Conservation (phyloP, 306 rosid species). For the Trifolium fragiferum region DNA sequence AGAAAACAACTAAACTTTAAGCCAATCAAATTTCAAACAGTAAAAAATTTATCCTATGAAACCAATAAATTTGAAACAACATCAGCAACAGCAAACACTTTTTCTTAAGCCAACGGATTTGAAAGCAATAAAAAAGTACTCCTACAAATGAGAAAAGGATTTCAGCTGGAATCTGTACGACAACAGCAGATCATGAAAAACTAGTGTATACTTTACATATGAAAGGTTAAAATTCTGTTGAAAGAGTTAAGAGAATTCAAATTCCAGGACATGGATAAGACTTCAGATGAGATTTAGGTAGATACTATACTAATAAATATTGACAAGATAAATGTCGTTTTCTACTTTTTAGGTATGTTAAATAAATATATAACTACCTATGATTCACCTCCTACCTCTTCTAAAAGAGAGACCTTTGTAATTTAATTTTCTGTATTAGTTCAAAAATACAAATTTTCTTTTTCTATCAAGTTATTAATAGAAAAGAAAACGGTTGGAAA, state of each 20-base stretch:
- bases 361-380: constrained; percentile 3
- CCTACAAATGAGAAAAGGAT: constrained; percentile 22
- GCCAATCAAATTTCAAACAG: constrained; percentile 18
- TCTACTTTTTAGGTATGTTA: background rate
- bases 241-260: constrained; percentile 1
- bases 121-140: background rate
- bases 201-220: too few species aligned
- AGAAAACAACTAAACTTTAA: constrained; percentile 29
- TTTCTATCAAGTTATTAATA: background rate
- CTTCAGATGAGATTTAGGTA: background rate
- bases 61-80: constrained; percentile 5
- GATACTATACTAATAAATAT: background rate
- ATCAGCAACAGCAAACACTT: background rate
- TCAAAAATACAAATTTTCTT: background rate
- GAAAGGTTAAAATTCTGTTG: constrained; percentile 18
- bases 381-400: constrained; percentile 17
- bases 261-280: constrained; percentile 8
- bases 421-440: background rate
- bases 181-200: background rate
- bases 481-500: constrained; percentile 9
- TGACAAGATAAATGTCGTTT: constrained; percentile 1
- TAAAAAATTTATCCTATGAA: constrained; percentile 7
- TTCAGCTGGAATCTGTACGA: constrained; percentile 16
- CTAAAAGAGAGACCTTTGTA: background rate
- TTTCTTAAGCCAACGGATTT: background rate